phyloP scores from a whole-genome alignment of 129 eudicot genomes.

The Mikania micrantha region DNA sequence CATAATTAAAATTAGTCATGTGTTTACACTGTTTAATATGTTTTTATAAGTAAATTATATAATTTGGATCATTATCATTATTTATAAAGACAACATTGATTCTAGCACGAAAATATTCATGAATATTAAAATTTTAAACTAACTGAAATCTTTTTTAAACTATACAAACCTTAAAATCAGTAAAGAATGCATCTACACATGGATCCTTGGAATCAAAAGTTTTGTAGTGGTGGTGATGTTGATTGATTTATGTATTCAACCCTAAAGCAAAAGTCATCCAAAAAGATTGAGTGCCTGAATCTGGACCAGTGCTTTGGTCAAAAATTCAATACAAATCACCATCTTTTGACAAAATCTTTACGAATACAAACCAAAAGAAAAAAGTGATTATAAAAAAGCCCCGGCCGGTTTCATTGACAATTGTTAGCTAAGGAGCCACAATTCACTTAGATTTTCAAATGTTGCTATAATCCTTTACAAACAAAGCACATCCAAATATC shows the following conservation, averaged over 20 bases:
- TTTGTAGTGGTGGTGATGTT: neutral
- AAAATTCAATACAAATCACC: constrained; percentile 8
- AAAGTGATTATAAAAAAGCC: neutral
- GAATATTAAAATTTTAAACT: too few relatives aligned
- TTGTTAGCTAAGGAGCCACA: constrained; percentile 24
- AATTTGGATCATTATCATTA: too few relatives aligned
- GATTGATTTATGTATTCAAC: neutral
- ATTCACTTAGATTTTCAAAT: constrained; percentile 4
- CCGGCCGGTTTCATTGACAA: constrained; percentile 8
- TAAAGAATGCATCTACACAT: too few relatives aligned
- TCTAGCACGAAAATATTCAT: too few relatives aligned
- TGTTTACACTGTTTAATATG: too few relatives aligned
- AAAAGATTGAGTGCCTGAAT: constrained; percentile 20
- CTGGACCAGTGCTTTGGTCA: constrained; percentile 18
- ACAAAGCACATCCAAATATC: neutral
- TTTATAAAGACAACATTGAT: too few relatives aligned
- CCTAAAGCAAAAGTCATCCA: neutral
- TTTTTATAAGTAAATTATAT: too few relatives aligned
- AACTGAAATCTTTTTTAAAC: too few relatives aligned
- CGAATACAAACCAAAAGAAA: neutral
- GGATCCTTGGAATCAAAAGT: constrained; percentile 3
- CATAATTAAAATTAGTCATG: too few relatives aligned
- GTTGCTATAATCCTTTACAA: neutral
- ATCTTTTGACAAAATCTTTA: constrained; percentile 14
- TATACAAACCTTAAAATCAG: too few relatives aligned